These are phyloP conservation scores for Cydonia oblonga DNA, from an alignment of 331 rosid species.

Conservation along the genomic window DNA sequence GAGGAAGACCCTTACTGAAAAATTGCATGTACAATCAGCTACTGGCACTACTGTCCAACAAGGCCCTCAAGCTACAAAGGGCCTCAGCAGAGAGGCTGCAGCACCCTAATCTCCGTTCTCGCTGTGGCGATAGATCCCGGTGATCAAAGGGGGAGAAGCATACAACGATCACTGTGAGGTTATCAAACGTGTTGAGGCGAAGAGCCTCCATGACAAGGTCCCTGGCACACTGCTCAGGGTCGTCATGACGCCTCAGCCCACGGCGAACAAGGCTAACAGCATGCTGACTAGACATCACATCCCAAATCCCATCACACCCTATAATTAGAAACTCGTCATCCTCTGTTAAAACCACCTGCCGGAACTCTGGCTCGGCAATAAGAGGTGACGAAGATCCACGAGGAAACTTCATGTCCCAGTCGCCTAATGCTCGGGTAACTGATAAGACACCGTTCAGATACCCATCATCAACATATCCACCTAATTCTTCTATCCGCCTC, in stretches of 20 bases:
- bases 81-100: slow-evolving; percentile 92
- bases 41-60: slow-evolving; percentile 61
- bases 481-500: slow-evolving; percentile 68
- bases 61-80: slow-evolving; percentile 71
- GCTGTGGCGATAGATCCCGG: slow-evolving; percentile 34
- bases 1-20: neutral
- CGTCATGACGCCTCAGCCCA: slow-evolving; percentile 66
- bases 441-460: slow-evolving; percentile 84
- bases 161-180: slow-evolving; percentile 70
- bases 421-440: slow-evolving; percentile 85
- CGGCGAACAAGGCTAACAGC: slow-evolving; percentile 72
- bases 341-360: slow-evolving; percentile 49
- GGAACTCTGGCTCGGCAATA: slow-evolving; percentile 85
- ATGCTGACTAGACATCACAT: slow-evolving; percentile 80
- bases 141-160: slow-evolving; percentile 56
- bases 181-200: slow-evolving; percentile 60
- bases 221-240: slow-evolving; percentile 71
- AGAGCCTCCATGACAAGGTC: slow-evolving; percentile 86
- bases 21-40: slow-evolving; percentile 22
- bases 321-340: slow-evolving; percentile 95
- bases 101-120: slow-evolving; percentile 48
- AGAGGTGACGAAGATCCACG: slow-evolving; percentile 71
- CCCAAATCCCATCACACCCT: slow-evolving; percentile 99
- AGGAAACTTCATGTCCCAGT: slow-evolving; percentile 94
- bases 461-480: slow-evolving; percentile 74